Evolutionary conservation across 108 stramenopile species (phyloP).

Genomic region (Craspedostauros australis): DNA sequence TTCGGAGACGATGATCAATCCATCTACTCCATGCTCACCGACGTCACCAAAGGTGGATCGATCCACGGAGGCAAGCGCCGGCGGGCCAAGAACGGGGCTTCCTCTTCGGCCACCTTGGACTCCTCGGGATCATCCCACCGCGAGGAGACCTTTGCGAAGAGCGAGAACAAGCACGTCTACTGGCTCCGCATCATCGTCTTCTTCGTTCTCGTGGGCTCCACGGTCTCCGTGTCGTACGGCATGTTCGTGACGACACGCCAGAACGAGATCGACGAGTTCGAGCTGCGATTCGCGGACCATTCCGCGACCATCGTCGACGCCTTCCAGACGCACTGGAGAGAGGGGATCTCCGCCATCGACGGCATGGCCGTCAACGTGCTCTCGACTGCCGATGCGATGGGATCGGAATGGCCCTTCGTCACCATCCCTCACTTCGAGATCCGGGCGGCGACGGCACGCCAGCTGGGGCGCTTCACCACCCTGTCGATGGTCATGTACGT

Average conservation of each 20-base stretch:
- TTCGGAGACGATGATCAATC: no score
- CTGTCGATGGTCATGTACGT: background rate
- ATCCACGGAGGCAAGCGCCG: no score
- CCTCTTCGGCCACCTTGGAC: no score
- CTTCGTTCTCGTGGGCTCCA: background rate
- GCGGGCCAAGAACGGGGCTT: no score
- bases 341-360: conserved; percentile 1
- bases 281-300: background rate
- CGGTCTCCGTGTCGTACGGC: background rate
- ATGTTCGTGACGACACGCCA: background rate
- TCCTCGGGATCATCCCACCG: no score
- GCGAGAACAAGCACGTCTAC: background rate
- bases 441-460: background rate
- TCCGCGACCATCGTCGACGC: background rate
- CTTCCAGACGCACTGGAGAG: background rate
- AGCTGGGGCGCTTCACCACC: background rate
- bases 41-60: no score
- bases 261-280: background rate
- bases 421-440: conserved; percentile 6
- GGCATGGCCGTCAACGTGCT: conserved; percentile 2
- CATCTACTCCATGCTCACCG: no score
- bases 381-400: background rate
- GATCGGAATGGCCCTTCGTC: conserved; percentile 1
- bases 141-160: background rate
- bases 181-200: conserved; percentile 4